Evolutionary conservation across 805 yeast genomes (phyloP).

Genomic region (Candida xyloterini): DNA sequence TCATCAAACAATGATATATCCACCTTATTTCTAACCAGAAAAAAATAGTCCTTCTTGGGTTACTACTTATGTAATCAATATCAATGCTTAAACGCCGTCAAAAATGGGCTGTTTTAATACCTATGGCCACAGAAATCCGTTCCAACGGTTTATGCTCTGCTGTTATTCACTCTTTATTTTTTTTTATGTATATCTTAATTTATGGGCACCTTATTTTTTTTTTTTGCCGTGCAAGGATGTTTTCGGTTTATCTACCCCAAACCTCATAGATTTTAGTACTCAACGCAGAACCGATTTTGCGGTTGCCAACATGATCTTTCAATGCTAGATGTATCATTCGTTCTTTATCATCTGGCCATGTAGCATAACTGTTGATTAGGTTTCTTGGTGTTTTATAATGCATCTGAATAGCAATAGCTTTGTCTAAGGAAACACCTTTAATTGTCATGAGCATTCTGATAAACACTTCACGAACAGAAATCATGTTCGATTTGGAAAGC

Average conservation of each 20-base stretch:
- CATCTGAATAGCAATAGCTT: constrained; percentile 74
- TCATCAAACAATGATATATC: too few species aligned
- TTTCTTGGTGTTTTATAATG: constrained; percentile 65
- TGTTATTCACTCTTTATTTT: constrained; percentile 1
- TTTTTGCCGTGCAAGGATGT: neutral
- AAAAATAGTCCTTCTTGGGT: too few species aligned
- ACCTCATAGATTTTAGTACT: constrained; percentile 52
- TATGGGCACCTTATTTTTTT: neutral
- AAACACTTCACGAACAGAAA: constrained; percentile 74
- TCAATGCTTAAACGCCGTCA: too few species aligned
- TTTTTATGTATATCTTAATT: neutral
- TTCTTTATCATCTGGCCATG: constrained; percentile 25
- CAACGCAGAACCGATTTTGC: constrained; percentile 48
- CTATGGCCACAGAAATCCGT: neutral
- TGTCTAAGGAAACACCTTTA: constrained; percentile 79
- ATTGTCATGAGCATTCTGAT: constrained; percentile 74
- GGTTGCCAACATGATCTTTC: constrained; percentile 45
- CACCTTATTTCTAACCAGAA: neutral
- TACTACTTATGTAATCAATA: too few species aligned
- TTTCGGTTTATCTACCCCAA: constrained; percentile 45
- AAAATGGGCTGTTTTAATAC: too few species aligned
- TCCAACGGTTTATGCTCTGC: neutral
- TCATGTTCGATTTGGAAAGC: constrained; percentile 65
- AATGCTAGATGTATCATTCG: constrained; percentile 32
- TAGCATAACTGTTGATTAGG: constrained; percentile 49